phyloP scores from a whole-genome alignment of 2,329 filamentous ascomycete species.

The Trichoderma guizhouense region DNA sequence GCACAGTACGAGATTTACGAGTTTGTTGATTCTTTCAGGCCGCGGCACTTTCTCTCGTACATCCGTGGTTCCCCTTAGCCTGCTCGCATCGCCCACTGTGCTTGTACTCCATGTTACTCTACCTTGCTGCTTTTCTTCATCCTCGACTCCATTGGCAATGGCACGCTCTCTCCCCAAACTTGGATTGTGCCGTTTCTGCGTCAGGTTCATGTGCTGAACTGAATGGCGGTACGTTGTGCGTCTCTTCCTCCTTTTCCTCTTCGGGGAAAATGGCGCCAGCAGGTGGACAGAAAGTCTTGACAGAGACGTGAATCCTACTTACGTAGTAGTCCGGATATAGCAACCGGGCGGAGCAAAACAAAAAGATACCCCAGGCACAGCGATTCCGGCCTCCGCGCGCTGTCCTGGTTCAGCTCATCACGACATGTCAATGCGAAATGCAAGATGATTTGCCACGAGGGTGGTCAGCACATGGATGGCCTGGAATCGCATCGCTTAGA shows the following conservation, averaged over 20 bases:
- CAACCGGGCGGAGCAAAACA: neutral
- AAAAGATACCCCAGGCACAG: neutral
- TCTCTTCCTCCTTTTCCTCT: neutral
- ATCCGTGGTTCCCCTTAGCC: neutral
- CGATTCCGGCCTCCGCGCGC: neutral
- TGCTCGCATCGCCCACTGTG: neutral
- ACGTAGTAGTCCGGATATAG: neutral
- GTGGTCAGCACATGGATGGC: conserved; percentile 10
- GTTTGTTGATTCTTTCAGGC: neutral
- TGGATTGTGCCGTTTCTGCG: neutral
- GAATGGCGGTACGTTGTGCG: neutral
- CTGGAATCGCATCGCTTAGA: conserved; percentile 7
- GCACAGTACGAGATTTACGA: neutral
- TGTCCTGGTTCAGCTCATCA: neutral
- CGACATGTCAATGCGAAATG: neutral
- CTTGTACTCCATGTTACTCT: neutral
- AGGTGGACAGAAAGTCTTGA: neutral
- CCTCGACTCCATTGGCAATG: neutral
- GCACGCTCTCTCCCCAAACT: neutral
- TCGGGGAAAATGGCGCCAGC: neutral
- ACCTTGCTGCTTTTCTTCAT: neutral
- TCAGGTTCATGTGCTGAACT: neutral
- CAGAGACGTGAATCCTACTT: neutral
- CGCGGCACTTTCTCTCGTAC: neutral
- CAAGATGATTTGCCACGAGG: neutral